Evolutionary conservation across 2,329 filamentous ascomycete species (phyloP).

Genomic region (Aspergillus sp.): DNA sequence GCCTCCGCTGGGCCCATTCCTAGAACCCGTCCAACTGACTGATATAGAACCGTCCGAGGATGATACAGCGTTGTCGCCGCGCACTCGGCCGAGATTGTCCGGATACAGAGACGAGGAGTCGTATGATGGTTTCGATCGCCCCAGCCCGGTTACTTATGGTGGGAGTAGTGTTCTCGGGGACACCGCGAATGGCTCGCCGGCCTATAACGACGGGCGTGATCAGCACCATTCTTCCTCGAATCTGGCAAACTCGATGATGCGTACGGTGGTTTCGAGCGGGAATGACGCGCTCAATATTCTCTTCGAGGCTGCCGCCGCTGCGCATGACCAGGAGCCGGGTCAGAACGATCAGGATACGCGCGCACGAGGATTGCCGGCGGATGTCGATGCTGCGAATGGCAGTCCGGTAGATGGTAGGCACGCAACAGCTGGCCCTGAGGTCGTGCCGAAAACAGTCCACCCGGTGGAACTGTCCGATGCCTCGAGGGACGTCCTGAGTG

Average conservation of each 20-base stretch:
- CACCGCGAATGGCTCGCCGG: conserved; percentile 3
- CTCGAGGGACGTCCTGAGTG: conserved; percentile 29
- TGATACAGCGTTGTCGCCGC: conserved; percentile 2
- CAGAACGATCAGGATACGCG: conserved; percentile 17
- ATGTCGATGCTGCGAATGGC: conserved; percentile 4
- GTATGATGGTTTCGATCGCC: background rate
- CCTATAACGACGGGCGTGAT: conserved; percentile 3
- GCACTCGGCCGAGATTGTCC: conserved; percentile 5
- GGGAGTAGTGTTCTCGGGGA: conserved; percentile 1
- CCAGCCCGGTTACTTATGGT: conserved; percentile 2
- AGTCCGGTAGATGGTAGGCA: conserved; percentile 12
- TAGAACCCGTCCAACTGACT: conserved; percentile 1
- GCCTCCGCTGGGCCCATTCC: too few relatives aligned
- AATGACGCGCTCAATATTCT: conserved; percentile 46
- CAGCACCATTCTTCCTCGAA: conserved; percentile 20
- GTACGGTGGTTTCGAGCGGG: conserved; percentile 43
- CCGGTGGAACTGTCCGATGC: conserved; percentile 21
- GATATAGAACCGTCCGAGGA: conserved; percentile 8
- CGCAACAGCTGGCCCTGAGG: conserved; percentile 11
- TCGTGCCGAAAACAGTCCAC: conserved; percentile 12
- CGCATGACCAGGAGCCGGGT: conserved; percentile 31
- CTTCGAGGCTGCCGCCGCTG: conserved; percentile 40
- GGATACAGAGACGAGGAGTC: conserved; percentile 3
- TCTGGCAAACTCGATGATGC: conserved; percentile 31
- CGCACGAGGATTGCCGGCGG: conserved; percentile 13